Percentiles rank a stretch among this genome's conserved stretches.
Conservation (phyloP, 768 basidiomycete species). For the Leucocoprinus birnbaumii region DNA sequence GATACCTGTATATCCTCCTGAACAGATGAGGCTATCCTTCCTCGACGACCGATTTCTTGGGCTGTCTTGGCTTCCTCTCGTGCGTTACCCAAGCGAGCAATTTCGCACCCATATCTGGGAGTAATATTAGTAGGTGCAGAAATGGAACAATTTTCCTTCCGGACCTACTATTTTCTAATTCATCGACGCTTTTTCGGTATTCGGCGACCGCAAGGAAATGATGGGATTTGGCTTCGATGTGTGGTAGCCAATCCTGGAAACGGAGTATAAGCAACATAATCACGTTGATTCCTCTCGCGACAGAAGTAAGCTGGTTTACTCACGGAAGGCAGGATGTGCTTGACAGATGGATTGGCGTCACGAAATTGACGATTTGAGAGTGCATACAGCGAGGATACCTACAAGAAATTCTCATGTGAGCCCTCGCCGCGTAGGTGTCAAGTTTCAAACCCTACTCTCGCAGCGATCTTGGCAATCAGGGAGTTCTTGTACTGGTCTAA, state of each 20-base stretch:
- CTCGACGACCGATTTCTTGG: conserved; percentile 62
- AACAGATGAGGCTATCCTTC: conserved; percentile 59
- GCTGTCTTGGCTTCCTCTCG: conserved; percentile 67
- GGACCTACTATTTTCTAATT: conserved; percentile 73
- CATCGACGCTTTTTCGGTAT: conserved; percentile 85
- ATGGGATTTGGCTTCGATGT: conserved; percentile 75
- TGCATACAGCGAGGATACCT: conserved; percentile 9
- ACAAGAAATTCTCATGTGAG: conserved; percentile 14
- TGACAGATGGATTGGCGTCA: conserved; percentile 40
- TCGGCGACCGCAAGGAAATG: conserved; percentile 92
- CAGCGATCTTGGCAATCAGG: conserved; percentile 79
- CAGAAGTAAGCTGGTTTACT: conserved; percentile 14
- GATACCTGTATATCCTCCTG: conserved; percentile 77
- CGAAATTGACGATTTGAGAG: conserved; percentile 27
- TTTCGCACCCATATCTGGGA: conserved; percentile 81
- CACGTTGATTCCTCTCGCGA: not conserved
- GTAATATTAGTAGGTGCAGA: conserved; percentile 4
- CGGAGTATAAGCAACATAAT: not conserved
- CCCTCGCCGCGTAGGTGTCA: not conserved
- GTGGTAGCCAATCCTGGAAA: conserved; percentile 70
- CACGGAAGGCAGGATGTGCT: conserved; percentile 54
- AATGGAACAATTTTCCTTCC: conserved; percentile 14
- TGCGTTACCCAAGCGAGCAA: conserved; percentile 75
- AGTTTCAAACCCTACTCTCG: conserved; percentile 43
- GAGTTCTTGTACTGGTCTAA: conserved; percentile 74